phyloP scores from a whole-genome alignment of 2,329 filamentous ascomycete species.

The Teratosphaeria pseudoeucalypti region DNA sequence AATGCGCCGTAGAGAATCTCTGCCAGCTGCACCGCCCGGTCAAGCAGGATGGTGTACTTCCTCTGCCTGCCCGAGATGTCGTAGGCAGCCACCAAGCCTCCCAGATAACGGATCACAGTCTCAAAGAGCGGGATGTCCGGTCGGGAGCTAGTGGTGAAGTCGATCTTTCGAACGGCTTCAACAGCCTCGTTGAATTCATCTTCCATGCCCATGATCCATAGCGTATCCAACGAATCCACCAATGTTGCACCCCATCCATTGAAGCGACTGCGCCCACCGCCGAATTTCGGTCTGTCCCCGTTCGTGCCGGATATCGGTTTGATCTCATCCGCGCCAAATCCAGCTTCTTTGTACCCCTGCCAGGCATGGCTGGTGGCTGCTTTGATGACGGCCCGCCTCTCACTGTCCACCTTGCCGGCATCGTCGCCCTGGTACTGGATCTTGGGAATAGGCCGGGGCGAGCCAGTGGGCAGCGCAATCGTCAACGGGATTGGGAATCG shows the following conservation, averaged over 20 bases:
- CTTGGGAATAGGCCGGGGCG: conserved; percentile 58
- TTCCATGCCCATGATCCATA: conserved; percentile 76
- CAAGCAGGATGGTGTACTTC: conserved; percentile 57
- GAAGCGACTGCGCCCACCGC: conserved; percentile 65
- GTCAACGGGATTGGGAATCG: conserved; percentile 66
- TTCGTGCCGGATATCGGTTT: conserved; percentile 69
- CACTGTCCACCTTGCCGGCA: conserved; percentile 44
- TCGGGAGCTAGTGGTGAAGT: conserved; percentile 65
- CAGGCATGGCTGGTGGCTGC: conserved; percentile 68
- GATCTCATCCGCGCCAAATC: conserved; percentile 82
- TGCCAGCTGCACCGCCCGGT: conserved; percentile 69
- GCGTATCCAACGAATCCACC: conserved; percentile 70
- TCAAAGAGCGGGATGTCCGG: conserved; percentile 80
- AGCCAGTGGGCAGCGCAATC: conserved; percentile 64
- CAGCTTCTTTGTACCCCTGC: conserved; percentile 67
- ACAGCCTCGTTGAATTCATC: conserved; percentile 73
- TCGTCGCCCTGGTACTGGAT: conserved; percentile 65
- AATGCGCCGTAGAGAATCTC: conserved; percentile 75
- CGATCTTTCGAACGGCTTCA: conserved; percentile 58
- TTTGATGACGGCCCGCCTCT: conserved; percentile 58
- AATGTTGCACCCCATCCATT: conserved; percentile 85
- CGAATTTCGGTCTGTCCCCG: conserved; percentile 66
- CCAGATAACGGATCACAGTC: conserved; percentile 82
- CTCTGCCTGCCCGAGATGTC: conserved; percentile 60
- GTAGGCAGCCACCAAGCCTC: conserved; percentile 74